These are phyloP conservation scores for Capsicum pubescens DNA, from an alignment of 257 asterid genomes.

Conservation along the genomic window DNA sequence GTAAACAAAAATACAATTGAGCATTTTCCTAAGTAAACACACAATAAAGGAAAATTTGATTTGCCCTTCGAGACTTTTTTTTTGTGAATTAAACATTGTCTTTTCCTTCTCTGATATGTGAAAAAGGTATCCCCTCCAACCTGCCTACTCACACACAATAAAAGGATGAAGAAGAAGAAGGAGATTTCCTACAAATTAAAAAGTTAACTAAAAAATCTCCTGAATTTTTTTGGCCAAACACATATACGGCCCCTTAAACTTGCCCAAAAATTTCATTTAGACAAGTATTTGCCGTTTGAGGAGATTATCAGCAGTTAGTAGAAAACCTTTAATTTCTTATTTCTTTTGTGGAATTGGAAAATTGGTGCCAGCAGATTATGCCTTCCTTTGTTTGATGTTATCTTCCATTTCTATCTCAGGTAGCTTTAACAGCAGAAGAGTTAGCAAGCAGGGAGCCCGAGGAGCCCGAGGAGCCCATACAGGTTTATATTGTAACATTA, in stretches of 20 bases:
- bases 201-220: no score
- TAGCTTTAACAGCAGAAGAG: conserved; percentile 89
- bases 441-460: conserved; percentile 73
- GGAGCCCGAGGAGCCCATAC: conserved; percentile 55
- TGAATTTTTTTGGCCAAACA: no score
- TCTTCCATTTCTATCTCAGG: conserved; percentile 50
- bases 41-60: not conserved
- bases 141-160: no score
- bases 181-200: not conserved
- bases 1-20: not conserved
- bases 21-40: not conserved
- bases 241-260: no score
- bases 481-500: conserved; percentile 49
- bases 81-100: not conserved
- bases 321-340: conserved; percentile 1
- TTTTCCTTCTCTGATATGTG: no score
- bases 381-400: conserved; percentile 17
- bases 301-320: not conserved
- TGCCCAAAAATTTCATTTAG: not conserved
- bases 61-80: not conserved
- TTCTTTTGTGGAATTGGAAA: conserved; percentile 8
- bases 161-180: not conserved
- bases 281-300: not conserved
- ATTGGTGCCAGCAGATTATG: not conserved
- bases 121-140: no score